phyloP scores from a whole-genome alignment of 2,329 filamentous ascomycete genomes.

The Plectosphaerella sp. region DNA sequence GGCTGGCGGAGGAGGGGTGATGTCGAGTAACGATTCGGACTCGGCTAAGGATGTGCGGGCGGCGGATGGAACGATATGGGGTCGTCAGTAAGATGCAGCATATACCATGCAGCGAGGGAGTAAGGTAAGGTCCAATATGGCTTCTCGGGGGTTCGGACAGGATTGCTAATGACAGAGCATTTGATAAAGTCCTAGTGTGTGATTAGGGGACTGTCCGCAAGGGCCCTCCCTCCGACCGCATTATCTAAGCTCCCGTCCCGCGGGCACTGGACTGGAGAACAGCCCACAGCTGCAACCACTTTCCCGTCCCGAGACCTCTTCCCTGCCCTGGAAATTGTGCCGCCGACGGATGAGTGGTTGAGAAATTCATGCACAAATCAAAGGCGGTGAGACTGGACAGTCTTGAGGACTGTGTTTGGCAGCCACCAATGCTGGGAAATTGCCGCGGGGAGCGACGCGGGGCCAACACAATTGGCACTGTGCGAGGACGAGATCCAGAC shows the following conservation, averaged over 20 bases:
- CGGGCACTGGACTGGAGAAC: not conserved
- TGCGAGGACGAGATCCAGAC: not conserved
- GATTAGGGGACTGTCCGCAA: constrained; percentile 2
- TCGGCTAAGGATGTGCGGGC: not conserved
- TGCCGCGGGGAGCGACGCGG: not conserved
- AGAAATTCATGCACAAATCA: not conserved
- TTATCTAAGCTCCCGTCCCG: constrained; percentile 4
- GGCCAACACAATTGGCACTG: not conserved
- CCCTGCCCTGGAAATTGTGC: not conserved
- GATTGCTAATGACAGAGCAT: constrained; percentile 6
- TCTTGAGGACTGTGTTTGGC: not conserved
- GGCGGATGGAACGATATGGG: not conserved
- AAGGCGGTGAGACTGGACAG: not conserved
- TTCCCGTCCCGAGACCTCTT: too few species aligned
- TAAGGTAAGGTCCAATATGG: not conserved
- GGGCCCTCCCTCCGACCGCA: constrained; percentile 1
- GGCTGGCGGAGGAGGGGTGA: too few species aligned
- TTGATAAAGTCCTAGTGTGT: constrained; percentile 4
- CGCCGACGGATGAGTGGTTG: not conserved
- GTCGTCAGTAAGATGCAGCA: too few species aligned
- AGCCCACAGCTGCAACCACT: not conserved
- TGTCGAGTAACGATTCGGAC: too few species aligned
- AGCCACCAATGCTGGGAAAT: not conserved
- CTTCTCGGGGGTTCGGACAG: not conserved
- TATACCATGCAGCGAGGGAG: too few species aligned